Evolutionary conservation across 2,329 filamentous ascomycete genomes (phyloP), one percentile per base, ranked within the genome.

Genomic region (Xylaria sp.): DNA sequence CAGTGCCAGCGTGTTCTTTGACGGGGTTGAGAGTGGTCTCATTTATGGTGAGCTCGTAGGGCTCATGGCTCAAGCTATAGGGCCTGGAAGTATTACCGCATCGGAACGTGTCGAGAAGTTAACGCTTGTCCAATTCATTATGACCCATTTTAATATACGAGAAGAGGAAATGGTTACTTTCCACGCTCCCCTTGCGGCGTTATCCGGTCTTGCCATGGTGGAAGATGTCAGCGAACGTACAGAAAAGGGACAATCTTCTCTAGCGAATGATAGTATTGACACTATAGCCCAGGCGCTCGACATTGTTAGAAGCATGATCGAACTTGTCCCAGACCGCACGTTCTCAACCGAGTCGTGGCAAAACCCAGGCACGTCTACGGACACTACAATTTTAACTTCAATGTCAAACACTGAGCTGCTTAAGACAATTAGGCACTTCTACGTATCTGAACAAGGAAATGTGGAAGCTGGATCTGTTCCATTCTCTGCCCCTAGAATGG

Each of bases 1-100:
- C 68, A 98, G 94, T 73, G 95, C 94, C 4, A 96, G 91, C 72
- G 90, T 95, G 40, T 99, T 99, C 77, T 99, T 99, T 68, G 95
- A 99, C 73, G 94, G 94, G 4, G 94, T 98, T 38, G 95, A 99
- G 76, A 96, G 93, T 70, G 90, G 91, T 7, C 81, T 98, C 19
- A 97, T 99, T 47, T 99, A 96, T 81, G 88, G 90, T 48, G 92
- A 96, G 72, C 82, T 97, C 58, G 80, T 92, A 58, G 81, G 86
- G 11, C 82, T 95, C 41, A 79, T 95, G 61, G 82, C 83, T 1
- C 82, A 87, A 68, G 80, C 85, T n/a, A 78, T 88, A 54, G 79
- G 80, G 2, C 77, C 82, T 4, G 80, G 80, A 21, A 77, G 73
- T 35, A 55, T 79, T n/a, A 71, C 72, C 33, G 69, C 73, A 3